These are phyloP conservation scores for Candida alai DNA, from an alignment of 805 yeast genomes.

Conservation along the genomic window DNA sequence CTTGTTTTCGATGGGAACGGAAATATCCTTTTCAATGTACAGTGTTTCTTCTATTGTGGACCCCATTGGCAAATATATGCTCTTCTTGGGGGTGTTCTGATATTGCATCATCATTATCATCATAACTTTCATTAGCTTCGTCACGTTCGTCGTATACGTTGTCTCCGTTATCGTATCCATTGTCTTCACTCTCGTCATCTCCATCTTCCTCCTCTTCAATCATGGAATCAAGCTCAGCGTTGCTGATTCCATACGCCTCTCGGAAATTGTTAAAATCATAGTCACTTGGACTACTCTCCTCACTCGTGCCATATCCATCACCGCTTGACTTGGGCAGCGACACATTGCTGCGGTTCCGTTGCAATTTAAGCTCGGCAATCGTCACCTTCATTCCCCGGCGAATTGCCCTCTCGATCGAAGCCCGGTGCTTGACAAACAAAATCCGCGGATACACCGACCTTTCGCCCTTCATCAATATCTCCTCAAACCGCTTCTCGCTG, in stretches of 20 bases:
- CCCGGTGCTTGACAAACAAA: constrained; percentile 59
- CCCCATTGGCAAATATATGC: too few species aligned
- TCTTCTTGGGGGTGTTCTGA: too few species aligned
- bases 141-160: background rate
- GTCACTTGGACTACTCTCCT: constrained; percentile 6
- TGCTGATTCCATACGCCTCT: constrained; percentile 3
- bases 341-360: too few species aligned
- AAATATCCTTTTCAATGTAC: too few species aligned
- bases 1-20: too few species aligned
- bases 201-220: constrained; percentile 11
- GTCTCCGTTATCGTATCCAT: constrained; percentile 1
- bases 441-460: constrained; percentile 62
- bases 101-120: too few species aligned
- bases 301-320: too few species aligned
- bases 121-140: too few species aligned
- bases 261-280: constrained; percentile 7
- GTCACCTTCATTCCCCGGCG: constrained; percentile 41
- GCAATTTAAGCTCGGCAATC: constrained; percentile 14
- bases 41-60: too few species aligned
- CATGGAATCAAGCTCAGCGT: constrained; percentile 13
- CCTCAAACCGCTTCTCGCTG: constrained; percentile 49
- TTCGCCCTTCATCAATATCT: constrained; percentile 61
- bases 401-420: constrained; percentile 62
- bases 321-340: too few species aligned
- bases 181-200: constrained; percentile 1